Conservation (phyloP, 495 filamentous ascomycete genomes). For the Chaetomium tenue region DNA sequence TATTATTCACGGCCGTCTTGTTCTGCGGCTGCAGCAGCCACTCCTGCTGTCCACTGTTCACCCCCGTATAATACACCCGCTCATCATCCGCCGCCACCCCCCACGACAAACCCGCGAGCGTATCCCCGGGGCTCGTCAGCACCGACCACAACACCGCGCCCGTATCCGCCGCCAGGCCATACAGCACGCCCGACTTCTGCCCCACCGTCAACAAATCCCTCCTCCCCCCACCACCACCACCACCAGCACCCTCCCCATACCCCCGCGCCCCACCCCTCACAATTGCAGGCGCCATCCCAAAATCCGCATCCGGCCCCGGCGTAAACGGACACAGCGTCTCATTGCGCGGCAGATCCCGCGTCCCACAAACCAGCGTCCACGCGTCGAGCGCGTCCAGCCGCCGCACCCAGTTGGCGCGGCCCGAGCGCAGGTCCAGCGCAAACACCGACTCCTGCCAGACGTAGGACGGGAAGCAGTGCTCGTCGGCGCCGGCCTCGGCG, state of each 20-base stretch:
- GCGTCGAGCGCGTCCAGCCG: slow-evolving; percentile 34
- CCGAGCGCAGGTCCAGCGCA: slow-evolving; percentile 35
- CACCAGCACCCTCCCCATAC: slow-evolving; percentile 13
- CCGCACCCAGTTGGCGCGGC: slow-evolving; percentile 36
- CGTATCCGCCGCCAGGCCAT: slow-evolving; percentile 33
- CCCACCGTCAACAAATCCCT: slow-evolving; percentile 38
- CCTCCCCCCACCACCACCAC: background rate
- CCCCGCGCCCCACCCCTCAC: slow-evolving; percentile 16
- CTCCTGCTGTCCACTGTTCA: slow-evolving; percentile 26
- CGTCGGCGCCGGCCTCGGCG: slow-evolving; percentile 34
- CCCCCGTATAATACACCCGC: slow-evolving; percentile 38
- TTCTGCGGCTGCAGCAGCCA: slow-evolving; percentile 29
- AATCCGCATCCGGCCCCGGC: slow-evolving; percentile 43
- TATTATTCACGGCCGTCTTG: slow-evolving; percentile 27
- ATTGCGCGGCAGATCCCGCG: slow-evolving; percentile 17
- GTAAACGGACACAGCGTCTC: slow-evolving; percentile 32
- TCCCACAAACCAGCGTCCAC: slow-evolving; percentile 35
- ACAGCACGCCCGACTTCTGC: slow-evolving; percentile 44
- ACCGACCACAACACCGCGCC: slow-evolving; percentile 38
- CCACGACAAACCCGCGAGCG: slow-evolving; percentile 40
- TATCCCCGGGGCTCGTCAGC: slow-evolving; percentile 29
- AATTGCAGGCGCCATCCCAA: slow-evolving; percentile 46
- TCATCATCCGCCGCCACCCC: slow-evolving; percentile 40
- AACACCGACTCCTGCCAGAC: slow-evolving; percentile 40
- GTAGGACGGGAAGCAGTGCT: slow-evolving; percentile 22